Conservation (phyloP, 78 protist genomes). For the Dictyostelium firmibasis region DNA sequence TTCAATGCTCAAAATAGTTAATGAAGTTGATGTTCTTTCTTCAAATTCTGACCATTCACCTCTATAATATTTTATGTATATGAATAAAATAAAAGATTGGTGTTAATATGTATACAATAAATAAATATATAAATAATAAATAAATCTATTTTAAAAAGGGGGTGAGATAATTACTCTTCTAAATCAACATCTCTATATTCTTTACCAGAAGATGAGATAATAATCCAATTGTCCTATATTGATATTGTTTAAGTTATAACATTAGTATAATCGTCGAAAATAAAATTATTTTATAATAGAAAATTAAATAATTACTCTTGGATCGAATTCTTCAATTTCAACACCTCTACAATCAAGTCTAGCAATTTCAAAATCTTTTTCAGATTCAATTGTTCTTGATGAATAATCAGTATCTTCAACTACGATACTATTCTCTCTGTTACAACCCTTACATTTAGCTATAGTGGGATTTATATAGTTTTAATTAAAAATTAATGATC, state of each 20-base stretch:
- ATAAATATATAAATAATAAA: too few species aligned
- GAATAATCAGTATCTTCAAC: constrained; percentile 2
- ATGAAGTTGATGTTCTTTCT: background rate
- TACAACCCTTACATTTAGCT: constrained; percentile 49
- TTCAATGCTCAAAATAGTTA: background rate
- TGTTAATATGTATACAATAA: background rate
- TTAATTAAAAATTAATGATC: background rate
- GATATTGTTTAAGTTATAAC: background rate
- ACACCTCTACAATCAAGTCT: constrained; percentile 64
- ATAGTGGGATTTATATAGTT: too few species aligned
- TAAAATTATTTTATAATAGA: background rate
- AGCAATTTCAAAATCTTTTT: constrained; percentile 15
- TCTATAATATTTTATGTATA: background rate
- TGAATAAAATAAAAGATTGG: background rate
- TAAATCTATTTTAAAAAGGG: background rate
- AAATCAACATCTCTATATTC: constrained; percentile 10
- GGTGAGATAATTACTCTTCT: background rate
- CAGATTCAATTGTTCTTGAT: constrained; percentile 13
- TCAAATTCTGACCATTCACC: constrained; percentile 47
- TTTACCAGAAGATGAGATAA: constrained; percentile 55
- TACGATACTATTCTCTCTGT: constrained; percentile 32
- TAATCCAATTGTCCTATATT: constrained; percentile 26
- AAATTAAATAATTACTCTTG: constrained; percentile 19
- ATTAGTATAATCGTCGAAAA: background rate
- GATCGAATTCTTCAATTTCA: constrained; percentile 69